Base-by-base conservation (phyloP, 192 early-diverging fungal genomes). In the Phlyctochytrium arcticum region DNA sequence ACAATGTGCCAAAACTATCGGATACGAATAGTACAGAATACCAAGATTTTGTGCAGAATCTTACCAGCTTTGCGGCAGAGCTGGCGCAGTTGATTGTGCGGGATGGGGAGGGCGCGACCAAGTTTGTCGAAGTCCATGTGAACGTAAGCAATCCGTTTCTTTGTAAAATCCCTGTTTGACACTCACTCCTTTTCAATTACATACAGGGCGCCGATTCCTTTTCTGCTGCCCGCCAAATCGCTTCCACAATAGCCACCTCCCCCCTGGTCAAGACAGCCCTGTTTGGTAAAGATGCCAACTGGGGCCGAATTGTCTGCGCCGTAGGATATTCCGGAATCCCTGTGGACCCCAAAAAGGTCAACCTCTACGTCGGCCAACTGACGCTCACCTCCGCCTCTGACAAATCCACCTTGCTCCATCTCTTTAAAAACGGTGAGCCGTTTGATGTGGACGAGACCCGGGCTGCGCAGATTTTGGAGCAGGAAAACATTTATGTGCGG, bases 61-160 rank as follows among this genome's bases (percentile, higher is more conserved):
- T 98, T 56, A 89, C 89, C 5, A 73, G 70, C n/a, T 94, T 96
- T 75, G 84, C 92, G 27, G 85, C 84, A 12, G 91, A 95, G 42
- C 75, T 98, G 37, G 91, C 95, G 6, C 80, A 90, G 54, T 80
- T 96, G 12, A 88, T 98, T 12, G 95, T 98, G 9, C 75, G 92
- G 51, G 95, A 98, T 78, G 95, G 95, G 35, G 95, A 98, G 75
- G 95, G 95, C 0, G 95, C 95, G 1, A 98, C 95, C 51, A 98
- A 96, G 76, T 98, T 98, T 71, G 84, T 98, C 36, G 93, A 94
- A 4, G 80, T 98, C 19, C 80, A 87, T 32, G 89, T 98, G 23
- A 80, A 84, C 75, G 89, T 89, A 70, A 62, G 48, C 21, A 6
- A 24, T 42, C n/a, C 31, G 2, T 36, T 27, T 42, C 12, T 17